A percentile compares a stretch with the other conserved stretches of the same genome.
These are phyloP conservation scores for Pleurotus sapidus DNA, from an alignment of 768 basidiomycete genomes.

Conservation along the genomic window DNA sequence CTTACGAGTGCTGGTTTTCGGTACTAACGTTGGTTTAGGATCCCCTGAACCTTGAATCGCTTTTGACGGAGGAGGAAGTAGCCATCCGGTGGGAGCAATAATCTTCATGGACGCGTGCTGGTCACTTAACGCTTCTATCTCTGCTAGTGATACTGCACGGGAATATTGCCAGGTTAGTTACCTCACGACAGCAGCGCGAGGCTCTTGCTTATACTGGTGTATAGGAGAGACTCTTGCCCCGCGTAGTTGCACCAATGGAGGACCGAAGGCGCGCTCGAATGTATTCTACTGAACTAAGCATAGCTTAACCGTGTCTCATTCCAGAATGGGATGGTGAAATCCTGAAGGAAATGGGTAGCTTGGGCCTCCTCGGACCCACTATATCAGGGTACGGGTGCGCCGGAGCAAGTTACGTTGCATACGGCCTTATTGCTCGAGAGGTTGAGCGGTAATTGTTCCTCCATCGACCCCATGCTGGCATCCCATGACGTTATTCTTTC, in stretches of 20 bases:
- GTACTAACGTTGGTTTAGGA: slow-evolving; percentile 50
- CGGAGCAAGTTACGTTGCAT: slow-evolving; percentile 87
- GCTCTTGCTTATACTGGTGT: not conserved
- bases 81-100: slow-evolving; percentile 66
- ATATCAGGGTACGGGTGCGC: slow-evolving; percentile 95
- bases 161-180: slow-evolving; percentile 72
- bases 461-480: not conserved
- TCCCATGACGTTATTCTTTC: not conserved
- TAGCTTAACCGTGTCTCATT: not conserved
- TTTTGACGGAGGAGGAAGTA: slow-evolving; percentile 87
- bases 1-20: not conserved
- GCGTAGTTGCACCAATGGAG: slow-evolving; percentile 87
- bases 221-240: slow-evolving; percentile 83
- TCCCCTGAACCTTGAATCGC: slow-evolving; percentile 73
- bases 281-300: not conserved
- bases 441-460: slow-evolving; percentile 66
- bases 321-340: slow-evolving; percentile 76
- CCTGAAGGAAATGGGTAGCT: slow-evolving; percentile 87
- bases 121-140: too few species aligned
- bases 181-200: too few species aligned
- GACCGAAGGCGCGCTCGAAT: slow-evolving; percentile 63
- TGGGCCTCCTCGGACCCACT: slow-evolving; percentile 90
- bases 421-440: slow-evolving; percentile 91
- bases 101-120: too few species aligned
- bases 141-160: slow-evolving; percentile 68